These are phyloP conservation scores for Macadamia tetraphylla DNA, from an alignment of 164 flowering plant genomes.

Conservation along the genomic window DNA sequence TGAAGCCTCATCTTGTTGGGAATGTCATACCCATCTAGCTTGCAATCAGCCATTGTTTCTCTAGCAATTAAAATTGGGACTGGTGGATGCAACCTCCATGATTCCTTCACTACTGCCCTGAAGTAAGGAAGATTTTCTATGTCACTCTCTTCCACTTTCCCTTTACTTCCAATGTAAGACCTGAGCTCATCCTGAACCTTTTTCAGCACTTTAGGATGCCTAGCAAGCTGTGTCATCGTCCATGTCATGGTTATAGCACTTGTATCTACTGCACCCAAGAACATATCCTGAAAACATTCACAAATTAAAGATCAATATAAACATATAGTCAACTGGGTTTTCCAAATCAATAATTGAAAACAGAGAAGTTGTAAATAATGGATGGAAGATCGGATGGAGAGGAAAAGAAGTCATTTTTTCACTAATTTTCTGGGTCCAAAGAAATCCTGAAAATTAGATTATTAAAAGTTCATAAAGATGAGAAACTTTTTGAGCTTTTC, in stretches of 20 bases:
- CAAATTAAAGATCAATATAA: no score
- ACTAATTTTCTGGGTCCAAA: no score
- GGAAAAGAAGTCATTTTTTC: no score
- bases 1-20: no score
- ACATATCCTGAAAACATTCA: neutral
- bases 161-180: neutral
- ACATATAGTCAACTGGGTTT: no score
- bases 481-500: no score
- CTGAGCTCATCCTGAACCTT: slow-evolving; percentile 6
- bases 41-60: neutral
- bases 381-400: no score
- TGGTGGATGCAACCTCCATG: slow-evolving; percentile 1
- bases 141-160: slow-evolving; percentile 5
- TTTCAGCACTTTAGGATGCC: slow-evolving; percentile 1
- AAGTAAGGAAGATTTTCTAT: slow-evolving; percentile 2
- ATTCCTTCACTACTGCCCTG: slow-evolving; percentile 1
- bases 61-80: neutral
- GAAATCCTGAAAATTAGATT: no score
- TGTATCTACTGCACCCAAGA: slow-evolving; percentile 2
- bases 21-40: no score
- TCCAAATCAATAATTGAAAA: no score
- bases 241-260: slow-evolving; percentile 3
- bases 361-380: no score
- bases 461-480: no score
- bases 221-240: slow-evolving; percentile 9